phyloP scores from a whole-genome alignment of 2,329 filamentous ascomycete genomes.

The Fusarium piperis region DNA sequence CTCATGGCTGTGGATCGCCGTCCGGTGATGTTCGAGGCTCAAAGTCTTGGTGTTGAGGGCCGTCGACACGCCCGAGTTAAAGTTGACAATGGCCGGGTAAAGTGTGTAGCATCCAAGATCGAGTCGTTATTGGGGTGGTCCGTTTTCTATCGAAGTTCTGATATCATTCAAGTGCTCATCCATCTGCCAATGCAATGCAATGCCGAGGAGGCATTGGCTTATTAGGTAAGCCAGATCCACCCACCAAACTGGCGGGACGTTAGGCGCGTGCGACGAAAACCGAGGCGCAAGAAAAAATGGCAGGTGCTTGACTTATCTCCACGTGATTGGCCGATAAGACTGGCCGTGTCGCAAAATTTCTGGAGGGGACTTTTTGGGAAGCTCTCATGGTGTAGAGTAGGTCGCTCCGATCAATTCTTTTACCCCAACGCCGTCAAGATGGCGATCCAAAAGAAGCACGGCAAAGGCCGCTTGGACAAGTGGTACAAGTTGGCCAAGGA shows the following conservation, averaged over 20 bases:
- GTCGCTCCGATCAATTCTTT: not conserved
- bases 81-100: constrained; percentile 27
- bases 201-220: constrained; percentile 8
- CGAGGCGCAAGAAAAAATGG: not conserved
- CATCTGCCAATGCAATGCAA: constrained; percentile 23
- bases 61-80: constrained; percentile 37
- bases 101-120: constrained; percentile 32
- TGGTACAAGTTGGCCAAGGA: constrained; percentile 99
- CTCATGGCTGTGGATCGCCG: constrained; percentile 45
- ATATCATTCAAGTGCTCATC: constrained; percentile 39
- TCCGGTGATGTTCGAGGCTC: constrained; percentile 27
- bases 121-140: constrained; percentile 28
- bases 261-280: not conserved
- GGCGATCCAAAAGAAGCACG: constrained; percentile 99
- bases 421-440: constrained; percentile 58
- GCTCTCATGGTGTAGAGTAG: constrained; percentile 16
- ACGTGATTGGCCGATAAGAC: constrained; percentile 46
- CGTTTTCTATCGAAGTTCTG: constrained; percentile 24
- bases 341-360: constrained; percentile 48
- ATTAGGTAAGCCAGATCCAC: constrained; percentile 33
- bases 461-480: constrained; percentile 97
- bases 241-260: not conserved
- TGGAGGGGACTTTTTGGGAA: constrained; percentile 33
- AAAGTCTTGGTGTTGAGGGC: constrained; percentile 33
- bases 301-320: constrained; percentile 40